Evolutionary conservation across 306 rosid species (phyloP), one percentile per base, ranked within the genome.

Genomic region (Urtica urens): DNA sequence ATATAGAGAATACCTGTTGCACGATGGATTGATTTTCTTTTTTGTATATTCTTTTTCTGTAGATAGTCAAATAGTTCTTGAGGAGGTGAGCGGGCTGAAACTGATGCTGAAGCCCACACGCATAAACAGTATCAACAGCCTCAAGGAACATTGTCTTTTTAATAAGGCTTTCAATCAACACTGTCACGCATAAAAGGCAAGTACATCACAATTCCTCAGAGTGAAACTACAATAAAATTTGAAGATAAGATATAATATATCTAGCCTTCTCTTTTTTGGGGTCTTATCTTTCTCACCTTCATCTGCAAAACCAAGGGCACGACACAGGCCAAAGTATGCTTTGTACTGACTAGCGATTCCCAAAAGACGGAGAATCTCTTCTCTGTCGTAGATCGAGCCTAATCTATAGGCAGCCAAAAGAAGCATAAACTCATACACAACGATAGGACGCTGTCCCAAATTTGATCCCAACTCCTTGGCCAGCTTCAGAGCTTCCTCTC

Each of bases 61-160:
- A 30, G 6, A 9, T 13, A 0, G 10, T 30, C 21, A 50, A 50
- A 50, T 50, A 33, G 41, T 23, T 29, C 26, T 29, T 17, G 7
- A 50, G 31, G 20, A 50, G 27, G 12, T 27, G 68, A 44, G 45
- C 68, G 7, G 80, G 78, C 41, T 45, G 23, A 49, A 73, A 54
- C 58, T 60, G 55, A 64, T 50, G 57, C 24, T 53, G 38, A 67
- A 80, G 49, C 35, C 68, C 39, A 78, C 71, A 52, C 67, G 77
- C 57, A 73, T 58, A 70, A 60, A 76, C 63, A 68, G 70, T 23
- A 18, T 50, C 55, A 41, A 72, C 73, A 46, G 83, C 90, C 62
- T 58, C 69, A 10, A 71, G 33, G 37, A 48, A n/a, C 60, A 59
- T 68, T 40, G 53, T 53, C 64, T 55, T 67, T 46, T 46, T 30